Evolutionary conservation across 192 early-diverging fungal genomes (phyloP).

Genomic region (Dispira simplex): DNA sequence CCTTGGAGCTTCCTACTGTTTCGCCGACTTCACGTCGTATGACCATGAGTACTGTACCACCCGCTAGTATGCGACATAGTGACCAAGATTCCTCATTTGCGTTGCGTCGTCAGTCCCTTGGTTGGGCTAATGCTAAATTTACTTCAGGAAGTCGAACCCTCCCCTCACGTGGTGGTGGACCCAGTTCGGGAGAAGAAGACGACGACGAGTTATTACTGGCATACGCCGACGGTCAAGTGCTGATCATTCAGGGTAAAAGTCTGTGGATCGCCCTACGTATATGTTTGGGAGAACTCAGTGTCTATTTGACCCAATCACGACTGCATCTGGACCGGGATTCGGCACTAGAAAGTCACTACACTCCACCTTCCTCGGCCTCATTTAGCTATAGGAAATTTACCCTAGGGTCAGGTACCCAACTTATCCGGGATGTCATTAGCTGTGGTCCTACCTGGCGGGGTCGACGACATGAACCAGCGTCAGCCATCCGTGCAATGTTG

Average conservation of each 20-base stretch:
- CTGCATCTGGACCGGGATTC: neutral
- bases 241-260: conserved; percentile 6
- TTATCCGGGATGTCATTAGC: conserved; percentile 8
- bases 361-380: neutral
- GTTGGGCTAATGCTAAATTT: neutral
- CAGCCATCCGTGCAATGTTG: neutral
- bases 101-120: neutral
- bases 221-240: conserved; percentile 4
- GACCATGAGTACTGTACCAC: too few relatives aligned
- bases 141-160: neutral
- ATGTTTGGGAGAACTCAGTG: conserved; percentile 3
- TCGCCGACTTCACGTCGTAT: neutral
- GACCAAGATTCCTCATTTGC: neutral
- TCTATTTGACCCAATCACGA: neutral
- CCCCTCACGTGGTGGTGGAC: neutral
- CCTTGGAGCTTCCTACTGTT: neutral
- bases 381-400: conserved; percentile 7
- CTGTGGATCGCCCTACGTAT: conserved; percentile 7
- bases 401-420: neutral
- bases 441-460: conserved; percentile 9
- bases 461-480: conserved; percentile 1
- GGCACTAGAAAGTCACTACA: neutral
- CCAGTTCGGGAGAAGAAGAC: neutral
- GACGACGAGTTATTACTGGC: conserved; percentile 2
- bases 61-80: neutral